Base-by-base conservation (phyloP, 768 basidiomycete genomes). In the Lyophyllum semitale region DNA sequence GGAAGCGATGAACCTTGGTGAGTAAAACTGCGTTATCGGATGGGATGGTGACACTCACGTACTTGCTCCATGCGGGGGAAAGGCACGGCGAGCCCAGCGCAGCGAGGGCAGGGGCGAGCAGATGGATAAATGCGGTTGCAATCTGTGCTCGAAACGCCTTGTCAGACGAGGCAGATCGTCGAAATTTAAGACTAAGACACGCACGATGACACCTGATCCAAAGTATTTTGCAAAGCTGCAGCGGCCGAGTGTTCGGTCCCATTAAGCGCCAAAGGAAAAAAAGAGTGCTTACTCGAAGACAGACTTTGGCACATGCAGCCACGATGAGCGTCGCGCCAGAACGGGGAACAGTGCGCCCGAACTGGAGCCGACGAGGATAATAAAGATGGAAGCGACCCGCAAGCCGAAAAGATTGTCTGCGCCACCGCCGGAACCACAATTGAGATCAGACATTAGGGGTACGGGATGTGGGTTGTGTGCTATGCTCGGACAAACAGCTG, bases 81-180 rank as follows among this genome's bases (percentile, higher is more conserved):
- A 98, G 76, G 69, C 95, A 98, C 8, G 79, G 73, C 0, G 85
- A 88, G 18, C 74, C 70, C 4, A 98, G 77, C 33, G 82, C 90
- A 11, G 83, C 83, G 44, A 92, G 73, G 0, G 84, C 95, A 0
- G 95, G 89, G 6, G 81, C 72, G 6, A 96, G 76, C 0, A 96
- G 79, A 69, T 94, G 91, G 32, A 93, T 91, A 68, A 92, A 96
- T 3, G 91, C 88, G 9, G 94, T 96, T 1, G 93, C 93, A 54
- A 97, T 88, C 90, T 92, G 59, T 25, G 45, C 49, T 58, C 42
- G 18, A 25, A 18, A 53, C 41, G n/a, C 29, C 20, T 22, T 27
- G 35, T 56, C 35, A 48, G 37, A 59, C 38, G 11, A 46, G 48
- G 22, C 13, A 30, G 51, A 44, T 50, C 38, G 54, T 26, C 17